These are phyloP conservation scores for Talaromyces islandicus DNA, from an alignment of 2,329 filamentous ascomycete genomes.

Conservation along the genomic window DNA sequence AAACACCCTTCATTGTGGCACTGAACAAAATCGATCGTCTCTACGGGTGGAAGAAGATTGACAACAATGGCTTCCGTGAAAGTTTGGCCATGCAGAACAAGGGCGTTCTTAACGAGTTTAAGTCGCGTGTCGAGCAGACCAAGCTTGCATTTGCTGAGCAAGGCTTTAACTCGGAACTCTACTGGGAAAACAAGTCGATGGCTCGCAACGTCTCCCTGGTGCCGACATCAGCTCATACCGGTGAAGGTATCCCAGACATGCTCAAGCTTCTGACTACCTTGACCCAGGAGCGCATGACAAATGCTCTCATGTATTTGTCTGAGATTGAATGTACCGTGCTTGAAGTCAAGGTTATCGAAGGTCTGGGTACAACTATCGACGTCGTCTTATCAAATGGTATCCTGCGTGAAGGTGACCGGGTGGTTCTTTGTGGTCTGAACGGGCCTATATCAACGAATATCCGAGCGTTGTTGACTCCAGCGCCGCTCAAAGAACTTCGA, in stretches of 20 bases:
- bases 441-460: conserved; percentile 94
- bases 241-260: conserved; percentile 98
- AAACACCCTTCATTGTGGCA: conserved; percentile 96
- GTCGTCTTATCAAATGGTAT: conserved; percentile 96
- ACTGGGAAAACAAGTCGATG: conserved; percentile 98
- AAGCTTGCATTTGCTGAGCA: conserved; percentile 94
- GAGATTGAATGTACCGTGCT: conserved; percentile 97
- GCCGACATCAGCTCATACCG: conserved; percentile 95
- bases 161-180: conserved; percentile 95
- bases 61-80: conserved; percentile 97
- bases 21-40: conserved; percentile 99
- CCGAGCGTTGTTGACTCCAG: conserved; percentile 85
- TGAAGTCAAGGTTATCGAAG: conserved; percentile 98
- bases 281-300: conserved; percentile 96
- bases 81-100: conserved; percentile 85
- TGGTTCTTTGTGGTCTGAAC: conserved; percentile 94
- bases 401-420: conserved; percentile 84
- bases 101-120: conserved; percentile 90
- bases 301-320: conserved; percentile 94
- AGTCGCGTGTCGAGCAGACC: conserved; percentile 79
- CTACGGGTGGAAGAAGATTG: conserved; percentile 97
- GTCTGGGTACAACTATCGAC: conserved; percentile 97
- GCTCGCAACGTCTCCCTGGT: conserved; percentile 90
- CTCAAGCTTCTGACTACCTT: conserved; percentile 88
- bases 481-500: conserved; percentile 86